Evolutionary conservation across 179 eudicot genomes (phyloP), one percentile per base, ranked within the genome.

Genomic region (Dionaea muscipula): DNA sequence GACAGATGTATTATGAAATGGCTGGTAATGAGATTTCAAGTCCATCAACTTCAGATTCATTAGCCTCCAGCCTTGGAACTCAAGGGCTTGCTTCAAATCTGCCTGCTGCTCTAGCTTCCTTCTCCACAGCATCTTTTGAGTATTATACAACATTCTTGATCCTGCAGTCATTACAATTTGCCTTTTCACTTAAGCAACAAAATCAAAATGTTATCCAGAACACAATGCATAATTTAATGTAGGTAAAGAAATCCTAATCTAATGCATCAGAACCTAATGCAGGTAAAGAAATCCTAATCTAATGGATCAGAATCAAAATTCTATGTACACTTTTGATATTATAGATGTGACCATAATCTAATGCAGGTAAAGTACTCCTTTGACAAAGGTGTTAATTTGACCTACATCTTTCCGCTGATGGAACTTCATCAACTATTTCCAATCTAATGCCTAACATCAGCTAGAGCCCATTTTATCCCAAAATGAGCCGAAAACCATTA

Each of bases 401-500:
- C 65, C 77, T 86, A 33, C 78, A 72, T 68, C 72, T 86, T 63
- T 83, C 94, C 23, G 38, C 63, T 2, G 78, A 68, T 65, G 77
- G 66, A 37, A 49, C 54, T 37, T 72, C 85, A 43, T 72, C 82
- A 19, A 56, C 55, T 45, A 49, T 56, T n/a, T 62, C 70, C 49
- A 47, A 55, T 65, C 57, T 65, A 62, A 39, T 19, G 35, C 10
- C 61, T 37, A 66, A 59, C 44, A 65, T 59, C 65, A 28, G 75
- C 73, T 27, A 55, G 41, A 55, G 56, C 43, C 4, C 45, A 54
- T 33, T 66, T 65, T 47, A 48, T 25, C 31, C 33, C 47, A 15
- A 28, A n/a, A n/a, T n/a, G n/a, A n/a, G n/a, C n/a, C n/a, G n/a
- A n/a, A n/a, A n/a, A n/a, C n/a, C n/a, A n/a, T n/a, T n/a, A n/a